phyloP scores from a whole-genome alignment of 208 protist species.

The Herpetomonas samuelpessoai region DNA sequence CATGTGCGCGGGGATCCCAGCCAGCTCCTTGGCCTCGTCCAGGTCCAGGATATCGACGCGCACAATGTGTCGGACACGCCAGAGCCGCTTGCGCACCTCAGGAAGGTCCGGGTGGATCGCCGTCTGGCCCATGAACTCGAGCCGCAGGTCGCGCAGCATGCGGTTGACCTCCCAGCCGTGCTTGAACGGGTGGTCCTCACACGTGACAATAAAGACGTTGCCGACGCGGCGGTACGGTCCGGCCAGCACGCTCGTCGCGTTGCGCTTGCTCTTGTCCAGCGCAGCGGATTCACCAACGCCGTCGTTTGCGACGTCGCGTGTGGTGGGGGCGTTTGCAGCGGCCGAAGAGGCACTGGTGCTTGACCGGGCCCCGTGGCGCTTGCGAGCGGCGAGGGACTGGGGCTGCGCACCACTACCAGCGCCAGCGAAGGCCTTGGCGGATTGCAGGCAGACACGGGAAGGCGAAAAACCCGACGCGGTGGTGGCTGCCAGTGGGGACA shows the following conservation, averaged over 20 bases:
- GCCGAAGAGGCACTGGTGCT: too few species aligned
- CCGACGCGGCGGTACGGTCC: conserved; percentile 76
- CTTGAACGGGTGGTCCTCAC: conserved; percentile 83
- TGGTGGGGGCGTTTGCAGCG: too few species aligned
- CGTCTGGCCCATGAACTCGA: conserved; percentile 85
- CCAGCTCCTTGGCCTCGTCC: conserved; percentile 75
- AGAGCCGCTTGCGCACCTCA: conserved; percentile 63
- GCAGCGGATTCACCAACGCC: too few species aligned
- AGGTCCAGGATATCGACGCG: conserved; percentile 73
- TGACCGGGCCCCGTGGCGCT: too few species aligned
- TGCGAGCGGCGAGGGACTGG: too few species aligned
- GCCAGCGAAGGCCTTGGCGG: too few species aligned
- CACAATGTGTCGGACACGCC: conserved; percentile 74
- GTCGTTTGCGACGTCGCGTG: too few species aligned
- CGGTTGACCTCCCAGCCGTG: conserved; percentile 84
- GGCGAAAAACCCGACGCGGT: too few species aligned
- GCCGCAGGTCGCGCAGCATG: conserved; percentile 70
- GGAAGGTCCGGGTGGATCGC: conserved; percentile 81
- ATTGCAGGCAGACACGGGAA: too few species aligned
- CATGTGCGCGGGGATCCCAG: conserved; percentile 80
- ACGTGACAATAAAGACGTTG: conserved; percentile 82
- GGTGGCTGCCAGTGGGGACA: too few species aligned
- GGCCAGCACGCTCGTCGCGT: conserved; percentile 30
- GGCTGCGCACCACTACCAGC: too few species aligned
- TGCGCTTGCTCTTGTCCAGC: conserved; percentile 1